Base-by-base conservation (phyloP, 2,329 filamentous ascomycete genomes). In the Trichoderma sp. region DNA sequence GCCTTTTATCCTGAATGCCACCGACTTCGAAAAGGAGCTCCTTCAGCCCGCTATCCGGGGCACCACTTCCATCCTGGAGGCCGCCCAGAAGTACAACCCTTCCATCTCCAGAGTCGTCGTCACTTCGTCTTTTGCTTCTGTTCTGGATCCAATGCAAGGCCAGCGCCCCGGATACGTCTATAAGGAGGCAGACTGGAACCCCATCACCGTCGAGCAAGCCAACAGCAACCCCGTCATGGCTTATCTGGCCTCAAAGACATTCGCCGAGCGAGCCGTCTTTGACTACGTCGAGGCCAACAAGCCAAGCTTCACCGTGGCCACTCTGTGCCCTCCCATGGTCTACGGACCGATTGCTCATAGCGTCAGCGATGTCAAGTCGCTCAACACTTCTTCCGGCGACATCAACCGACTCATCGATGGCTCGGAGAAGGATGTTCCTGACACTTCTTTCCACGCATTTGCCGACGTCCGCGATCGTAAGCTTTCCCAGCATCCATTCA, bases 401-500 rank as follows among this genome's bases (percentile, higher is more conserved):
- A 69, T 69, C 21, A 38, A 69, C 29, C 50, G 66, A 5, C 66
- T 69, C 12, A n/a, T 69, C 3, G 29, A 69, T 3, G 50, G 66
- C n/a, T 69, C 66, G 4, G 66, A 59, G 14, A 59, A 69, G 31
- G 14, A 18, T 16, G 50, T 69, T 24, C 66, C 66, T 16, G 50
- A 59, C 12, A 69, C 29, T 27, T 14, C 50, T 6, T 59, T 69
- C n/a, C 56, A 53, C 31, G 66, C 50, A 29, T 69, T 69, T 5
- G 66, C n/a, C n/a, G 66, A 69, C 4, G 66, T 69, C 50, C 66
- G 50, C 14, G 66, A 69, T 59, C 50, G 66, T 69, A 59, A 41
- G 66, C 0, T 6, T 59, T 38, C 59, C 59, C 31, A 59, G 0
- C 18, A 14, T 21, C 0, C 18, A 14, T 21, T 1, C 7, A 21